phyloP scores from a whole-genome alignment of 352 stramenopile species.

The Globisporangium viniferum region DNA sequence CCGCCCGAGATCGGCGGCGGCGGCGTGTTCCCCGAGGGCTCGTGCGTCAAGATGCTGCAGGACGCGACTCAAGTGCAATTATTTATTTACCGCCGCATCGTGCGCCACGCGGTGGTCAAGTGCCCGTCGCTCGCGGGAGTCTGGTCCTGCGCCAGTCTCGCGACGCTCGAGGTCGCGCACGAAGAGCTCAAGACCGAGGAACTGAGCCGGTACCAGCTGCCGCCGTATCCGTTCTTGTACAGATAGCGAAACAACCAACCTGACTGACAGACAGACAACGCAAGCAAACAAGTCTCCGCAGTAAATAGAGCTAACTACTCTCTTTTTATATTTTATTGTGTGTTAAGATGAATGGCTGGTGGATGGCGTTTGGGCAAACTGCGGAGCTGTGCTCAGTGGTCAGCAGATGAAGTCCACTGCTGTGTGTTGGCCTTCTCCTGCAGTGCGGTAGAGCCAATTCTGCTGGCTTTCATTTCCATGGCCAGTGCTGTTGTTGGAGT shows the following conservation, averaged over 20 bases:
- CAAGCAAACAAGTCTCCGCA: background rate
- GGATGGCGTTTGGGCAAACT: background rate
- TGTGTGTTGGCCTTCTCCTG: background rate
- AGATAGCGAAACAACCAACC: background rate
- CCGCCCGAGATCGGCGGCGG: slow-evolving; percentile 4
- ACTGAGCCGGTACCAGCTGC: slow-evolving; percentile 30
- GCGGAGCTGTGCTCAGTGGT: background rate
- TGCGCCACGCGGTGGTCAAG: slow-evolving; percentile 25
- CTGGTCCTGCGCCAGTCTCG: slow-evolving; percentile 27
- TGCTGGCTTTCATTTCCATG: background rate
- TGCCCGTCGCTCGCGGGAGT: slow-evolving; percentile 26
- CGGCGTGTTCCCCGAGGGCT: slow-evolving; percentile 4
- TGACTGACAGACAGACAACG: background rate
- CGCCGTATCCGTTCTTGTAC: slow-evolving; percentile 32
- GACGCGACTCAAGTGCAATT: slow-evolving; percentile 24
- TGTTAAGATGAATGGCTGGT: background rate
- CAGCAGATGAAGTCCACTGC: slow-evolving; percentile 13
- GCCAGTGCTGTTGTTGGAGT: background rate
- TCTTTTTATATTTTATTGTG: background rate
- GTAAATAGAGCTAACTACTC: background rate
- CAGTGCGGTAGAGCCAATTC: slow-evolving; percentile 2
- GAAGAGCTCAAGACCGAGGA: slow-evolving; percentile 19
- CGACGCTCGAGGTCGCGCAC: slow-evolving; percentile 12
- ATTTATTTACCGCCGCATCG: slow-evolving; percentile 36
- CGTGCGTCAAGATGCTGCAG: slow-evolving; percentile 31